A percentile compares a stretch with the other conserved stretches of the same genome.
phyloP scores from a whole-genome alignment of 257 asterid genomes.

The Solanum lycopersicoides region DNA sequence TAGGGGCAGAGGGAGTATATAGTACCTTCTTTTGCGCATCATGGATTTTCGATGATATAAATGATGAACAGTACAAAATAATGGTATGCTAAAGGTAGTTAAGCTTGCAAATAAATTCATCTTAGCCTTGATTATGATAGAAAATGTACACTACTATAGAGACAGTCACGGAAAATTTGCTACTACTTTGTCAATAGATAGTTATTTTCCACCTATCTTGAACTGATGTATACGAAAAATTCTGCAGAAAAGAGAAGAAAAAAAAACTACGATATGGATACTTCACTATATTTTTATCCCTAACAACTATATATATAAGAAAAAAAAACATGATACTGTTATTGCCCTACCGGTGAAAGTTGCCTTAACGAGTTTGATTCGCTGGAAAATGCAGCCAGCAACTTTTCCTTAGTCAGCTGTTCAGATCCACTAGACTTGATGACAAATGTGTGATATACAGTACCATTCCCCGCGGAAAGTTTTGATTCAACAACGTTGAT shows the following conservation, averaged over 20 bases:
- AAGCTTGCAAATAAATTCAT: background rate
- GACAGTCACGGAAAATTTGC: background rate
- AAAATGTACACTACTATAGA: background rate
- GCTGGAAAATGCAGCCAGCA: conserved; percentile 39
- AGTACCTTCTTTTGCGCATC: background rate
- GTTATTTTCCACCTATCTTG: background rate
- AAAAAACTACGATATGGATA: background rate
- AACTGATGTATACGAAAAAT: background rate
- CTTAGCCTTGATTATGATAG: background rate
- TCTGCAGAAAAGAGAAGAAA: background rate
- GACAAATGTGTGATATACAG: conserved; percentile 64
- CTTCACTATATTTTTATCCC: background rate
- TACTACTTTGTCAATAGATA: background rate
- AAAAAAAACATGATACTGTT: background rate
- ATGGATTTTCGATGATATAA: background rate
- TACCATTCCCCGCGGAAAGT: conserved; percentile 44
- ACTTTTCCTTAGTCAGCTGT: conserved; percentile 59
- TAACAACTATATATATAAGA: background rate
- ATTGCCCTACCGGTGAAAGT: conserved; percentile 15
- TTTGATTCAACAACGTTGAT: conserved; percentile 50
- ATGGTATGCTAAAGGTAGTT: background rate
- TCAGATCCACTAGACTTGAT: conserved; percentile 62
- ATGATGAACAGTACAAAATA: background rate
- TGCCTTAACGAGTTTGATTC: conserved; percentile 23
- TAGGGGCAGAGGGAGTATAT: too few species aligned